phyloP scores from a whole-genome alignment of 2,329 filamentous ascomycete genomes.

The Chaetomiaceae sp. region DNA sequence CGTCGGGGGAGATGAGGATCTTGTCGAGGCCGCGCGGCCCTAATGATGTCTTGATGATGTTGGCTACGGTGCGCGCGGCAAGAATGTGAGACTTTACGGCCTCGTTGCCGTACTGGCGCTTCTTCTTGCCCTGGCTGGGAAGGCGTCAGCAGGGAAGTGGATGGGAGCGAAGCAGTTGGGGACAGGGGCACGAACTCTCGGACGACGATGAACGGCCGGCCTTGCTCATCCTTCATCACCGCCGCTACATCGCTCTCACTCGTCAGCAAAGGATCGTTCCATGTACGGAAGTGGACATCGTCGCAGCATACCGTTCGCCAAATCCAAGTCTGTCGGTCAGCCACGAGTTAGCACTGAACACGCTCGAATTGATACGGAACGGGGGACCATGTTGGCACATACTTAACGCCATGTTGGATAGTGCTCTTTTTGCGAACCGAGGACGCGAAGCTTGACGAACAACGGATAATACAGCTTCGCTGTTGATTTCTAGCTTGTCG shows the following conservation, averaged over 20 bases:
- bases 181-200: slow-evolving; percentile 66
- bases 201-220: slow-evolving; percentile 95
- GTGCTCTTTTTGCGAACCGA: slow-evolving; percentile 5
- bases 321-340: slow-evolving; percentile 65
- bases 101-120: slow-evolving; percentile 91
- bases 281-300: background rate
- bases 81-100: slow-evolving; percentile 98
- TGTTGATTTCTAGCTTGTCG: background rate
- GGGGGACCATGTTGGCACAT: slow-evolving; percentile 28
- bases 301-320: slow-evolving; percentile 65
- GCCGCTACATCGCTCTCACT: slow-evolving; percentile 39
- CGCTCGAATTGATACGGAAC: slow-evolving; percentile 15
- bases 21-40: slow-evolving; percentile 96
- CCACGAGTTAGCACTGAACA: slow-evolving; percentile 17
- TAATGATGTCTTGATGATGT: slow-evolving; percentile 94
- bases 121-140: slow-evolving; percentile 88
- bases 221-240: slow-evolving; percentile 95
- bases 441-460: slow-evolving; percentile 4
- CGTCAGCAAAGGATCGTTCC: slow-evolving; percentile 14
- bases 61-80: slow-evolving; percentile 89
- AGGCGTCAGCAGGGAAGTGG: slow-evolving; percentile 19
- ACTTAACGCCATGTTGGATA: slow-evolving; percentile 54
- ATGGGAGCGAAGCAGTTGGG: background rate
- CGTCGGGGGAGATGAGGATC: slow-evolving; percentile 96
- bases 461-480: slow-evolving; percentile 10